A percentile compares a stretch with the other conserved stretches of the same genome.
Conservation (phyloP, 495 filamentous ascomycete genomes). For the Daldinia bambusicola region DNA sequence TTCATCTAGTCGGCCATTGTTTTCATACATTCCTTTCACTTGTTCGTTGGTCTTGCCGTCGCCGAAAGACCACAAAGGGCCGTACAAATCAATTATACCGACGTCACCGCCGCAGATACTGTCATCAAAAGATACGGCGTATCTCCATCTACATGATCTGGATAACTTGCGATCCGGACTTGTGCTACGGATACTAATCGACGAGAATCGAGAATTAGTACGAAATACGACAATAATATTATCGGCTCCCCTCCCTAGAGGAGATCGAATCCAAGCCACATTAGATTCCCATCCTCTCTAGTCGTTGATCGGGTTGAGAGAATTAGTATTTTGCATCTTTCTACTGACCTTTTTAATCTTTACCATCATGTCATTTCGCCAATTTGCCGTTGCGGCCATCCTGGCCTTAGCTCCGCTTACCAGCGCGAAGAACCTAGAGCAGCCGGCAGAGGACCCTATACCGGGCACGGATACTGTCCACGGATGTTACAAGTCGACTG, state of each 20-base stretch:
- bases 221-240: constrained; percentile 21
- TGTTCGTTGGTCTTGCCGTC: constrained; percentile 15
- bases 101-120: constrained; percentile 16
- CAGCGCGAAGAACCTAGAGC: constrained; percentile 16
- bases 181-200: constrained; percentile 12
- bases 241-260: constrained; percentile 28
- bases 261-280: constrained; percentile 25
- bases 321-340: constrained; percentile 24
- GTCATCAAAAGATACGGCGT: constrained; percentile 23
- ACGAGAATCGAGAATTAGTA: constrained; percentile 13
- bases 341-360: constrained; percentile 11
- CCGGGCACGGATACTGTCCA: constrained; percentile 44
- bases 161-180: constrained; percentile 8
- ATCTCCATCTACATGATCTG: constrained; percentile 36
- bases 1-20: constrained; percentile 41
- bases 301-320: constrained; percentile 45
- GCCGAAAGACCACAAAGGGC: constrained; percentile 26
- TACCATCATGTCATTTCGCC: constrained; percentile 43
- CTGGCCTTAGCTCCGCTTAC: constrained; percentile 39
- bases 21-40: constrained; percentile 29
- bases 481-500: constrained; percentile 44
- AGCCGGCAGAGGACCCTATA: constrained; percentile 27
- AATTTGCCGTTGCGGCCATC: constrained; percentile 41
- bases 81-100: constrained; percentile 8
- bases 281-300: constrained; percentile 39